These are phyloP conservation scores for Ophiobolus disseminans DNA, from an alignment of 2,329 filamentous ascomycete genomes.

Conservation along the genomic window DNA sequence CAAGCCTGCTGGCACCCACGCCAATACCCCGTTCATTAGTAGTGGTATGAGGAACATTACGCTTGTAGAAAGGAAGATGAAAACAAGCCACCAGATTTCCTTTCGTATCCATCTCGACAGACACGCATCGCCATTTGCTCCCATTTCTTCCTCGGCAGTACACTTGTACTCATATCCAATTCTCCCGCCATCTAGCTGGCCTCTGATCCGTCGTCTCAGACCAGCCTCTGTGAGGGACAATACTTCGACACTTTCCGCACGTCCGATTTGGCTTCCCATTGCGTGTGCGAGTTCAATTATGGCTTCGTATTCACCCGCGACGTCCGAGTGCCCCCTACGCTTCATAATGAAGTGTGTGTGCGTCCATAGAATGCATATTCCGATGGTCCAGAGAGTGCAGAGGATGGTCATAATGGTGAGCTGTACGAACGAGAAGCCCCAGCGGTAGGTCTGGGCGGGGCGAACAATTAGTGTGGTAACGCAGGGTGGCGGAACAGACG, in stretches of 20 bases:
- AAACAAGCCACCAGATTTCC: not conserved
- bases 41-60: too few relatives aligned
- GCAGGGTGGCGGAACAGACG: not conserved
- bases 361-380: slow-evolving; percentile 13
- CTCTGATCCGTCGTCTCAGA: not conserved
- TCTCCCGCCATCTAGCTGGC: not conserved
- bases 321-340: not conserved
- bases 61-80: too few relatives aligned
- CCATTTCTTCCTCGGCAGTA: too few relatives aligned
- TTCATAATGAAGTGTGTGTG: slow-evolving; percentile 7
- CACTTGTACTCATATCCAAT: too few relatives aligned
- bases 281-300: slow-evolving; percentile 16
- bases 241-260: not conserved
- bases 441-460: slow-evolving; percentile 12
- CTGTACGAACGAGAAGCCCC: slow-evolving; percentile 24
- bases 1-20: too few relatives aligned
- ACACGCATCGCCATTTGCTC: not conserved
- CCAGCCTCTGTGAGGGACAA: not conserved
- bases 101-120: not conserved
- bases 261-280: slow-evolving; percentile 1
- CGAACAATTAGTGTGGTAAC: not conserved
- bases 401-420: slow-evolving; percentile 15
- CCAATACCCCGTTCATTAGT: too few relatives aligned
- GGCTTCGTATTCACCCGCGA: slow-evolving; percentile 15
- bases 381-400: slow-evolving; percentile 14